phyloP scores from a whole-genome alignment of 805 yeast species.

The Wickerhamiella bombiphila region DNA sequence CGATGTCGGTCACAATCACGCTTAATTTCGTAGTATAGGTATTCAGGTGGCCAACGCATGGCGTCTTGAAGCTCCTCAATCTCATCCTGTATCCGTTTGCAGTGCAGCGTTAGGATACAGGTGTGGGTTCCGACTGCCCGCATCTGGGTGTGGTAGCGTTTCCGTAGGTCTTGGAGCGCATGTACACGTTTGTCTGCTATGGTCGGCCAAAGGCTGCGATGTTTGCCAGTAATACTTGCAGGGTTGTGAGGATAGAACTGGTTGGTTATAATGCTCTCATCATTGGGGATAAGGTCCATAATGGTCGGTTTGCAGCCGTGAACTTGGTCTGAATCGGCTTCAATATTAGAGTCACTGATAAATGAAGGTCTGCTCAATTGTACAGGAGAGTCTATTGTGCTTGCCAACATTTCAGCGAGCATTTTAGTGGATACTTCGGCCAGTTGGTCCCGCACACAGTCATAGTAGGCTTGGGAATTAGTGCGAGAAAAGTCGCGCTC shows the following conservation, averaged over 20 bases:
- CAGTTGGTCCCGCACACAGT: conserved; percentile 1
- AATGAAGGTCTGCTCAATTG: neutral
- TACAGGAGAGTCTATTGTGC: neutral
- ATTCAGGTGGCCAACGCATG: conserved; percentile 7
- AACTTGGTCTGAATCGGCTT: too few relatives aligned
- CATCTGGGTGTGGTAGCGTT: conserved; percentile 3
- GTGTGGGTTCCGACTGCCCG: conserved; percentile 8
- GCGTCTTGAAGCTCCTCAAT: conserved; percentile 4
- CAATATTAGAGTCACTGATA: neutral
- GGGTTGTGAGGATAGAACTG: neutral
- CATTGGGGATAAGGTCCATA: neutral
- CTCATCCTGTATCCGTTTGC: conserved; percentile 3
- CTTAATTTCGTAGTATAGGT: conserved; percentile 4
- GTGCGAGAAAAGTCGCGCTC: neutral
- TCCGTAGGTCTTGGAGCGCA: conserved; percentile 2
- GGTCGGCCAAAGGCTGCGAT: neutral
- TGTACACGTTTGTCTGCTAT: neutral
- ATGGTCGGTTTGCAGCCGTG: too few relatives aligned
- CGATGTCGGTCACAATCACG: neutral
- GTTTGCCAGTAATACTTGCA: neutral
- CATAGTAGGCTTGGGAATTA: neutral
- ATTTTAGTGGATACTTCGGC: neutral
- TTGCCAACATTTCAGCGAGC: neutral
- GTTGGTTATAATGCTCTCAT: too few relatives aligned
- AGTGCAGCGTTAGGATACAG: conserved; percentile 7